Evolutionary conservation across 768 basidiomycete genomes (phyloP).

Genomic region (Boletus eberwhitei): DNA sequence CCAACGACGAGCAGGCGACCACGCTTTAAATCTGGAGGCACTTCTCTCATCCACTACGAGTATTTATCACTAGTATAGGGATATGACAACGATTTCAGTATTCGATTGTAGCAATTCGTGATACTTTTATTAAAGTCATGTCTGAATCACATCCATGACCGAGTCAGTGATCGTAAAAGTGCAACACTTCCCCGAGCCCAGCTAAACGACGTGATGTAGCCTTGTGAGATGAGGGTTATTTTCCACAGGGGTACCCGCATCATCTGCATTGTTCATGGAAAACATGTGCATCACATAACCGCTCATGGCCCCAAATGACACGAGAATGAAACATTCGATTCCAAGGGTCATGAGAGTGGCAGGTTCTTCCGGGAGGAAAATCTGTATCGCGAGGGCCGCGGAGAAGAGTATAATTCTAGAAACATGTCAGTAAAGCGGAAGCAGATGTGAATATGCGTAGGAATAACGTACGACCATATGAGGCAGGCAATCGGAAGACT

Average conservation of each 20-base stretch:
- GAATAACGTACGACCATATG: slow-evolving; percentile 12
- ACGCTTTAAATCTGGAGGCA: too few species aligned
- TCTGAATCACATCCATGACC: neutral
- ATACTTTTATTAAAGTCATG: too few species aligned
- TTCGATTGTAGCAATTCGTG: neutral
- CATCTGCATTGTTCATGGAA: neutral
- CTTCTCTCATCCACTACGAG: too few species aligned
- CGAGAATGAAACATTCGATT: slow-evolving; percentile 6
- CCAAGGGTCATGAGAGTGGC: neutral
- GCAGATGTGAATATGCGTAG: neutral
- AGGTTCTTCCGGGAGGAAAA: slow-evolving; percentile 2
- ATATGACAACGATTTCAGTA: too few species aligned
- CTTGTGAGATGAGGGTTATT: neutral
- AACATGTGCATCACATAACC: neutral
- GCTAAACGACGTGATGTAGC: neutral
- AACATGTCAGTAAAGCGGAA: neutral
- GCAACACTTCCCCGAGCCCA: neutral
- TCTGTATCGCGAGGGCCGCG: slow-evolving; percentile 1
- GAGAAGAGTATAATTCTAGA: slow-evolving; percentile 10
- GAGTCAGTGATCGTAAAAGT: too few species aligned
- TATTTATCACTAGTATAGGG: too few species aligned
- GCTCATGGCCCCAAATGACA: neutral
- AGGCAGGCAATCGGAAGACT: slow-evolving; percentile 12
- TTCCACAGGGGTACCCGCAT: neutral
- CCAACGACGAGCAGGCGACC: too few species aligned